Conservation (phyloP, 2,329 filamentous ascomycete genomes). For the Conoideocrella luteorostrata region DNA sequence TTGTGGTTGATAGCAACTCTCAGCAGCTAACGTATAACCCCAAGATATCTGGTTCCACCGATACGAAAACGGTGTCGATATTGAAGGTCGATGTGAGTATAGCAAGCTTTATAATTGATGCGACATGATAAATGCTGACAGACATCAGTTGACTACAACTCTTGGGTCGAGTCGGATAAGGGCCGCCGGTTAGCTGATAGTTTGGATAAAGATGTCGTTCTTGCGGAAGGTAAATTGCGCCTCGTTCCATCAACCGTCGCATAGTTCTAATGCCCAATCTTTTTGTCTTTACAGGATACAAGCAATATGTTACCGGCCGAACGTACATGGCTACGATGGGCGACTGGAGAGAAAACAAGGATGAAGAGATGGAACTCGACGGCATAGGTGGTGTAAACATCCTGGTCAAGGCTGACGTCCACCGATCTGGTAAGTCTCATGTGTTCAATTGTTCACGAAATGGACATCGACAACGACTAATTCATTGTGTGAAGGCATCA, state of each 20-base stretch:
- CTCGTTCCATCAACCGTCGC: neutral
- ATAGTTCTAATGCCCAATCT: slow-evolving; percentile 16
- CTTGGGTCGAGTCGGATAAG: slow-evolving; percentile 91
- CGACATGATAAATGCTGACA: slow-evolving; percentile 9
- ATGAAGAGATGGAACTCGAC: slow-evolving; percentile 86
- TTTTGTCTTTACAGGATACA: slow-evolving; percentile 73
- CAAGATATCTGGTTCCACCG: slow-evolving; percentile 96
- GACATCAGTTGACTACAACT: slow-evolving; percentile 86
- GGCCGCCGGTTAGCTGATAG: slow-evolving; percentile 66
- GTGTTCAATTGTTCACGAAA: slow-evolving; percentile 14
- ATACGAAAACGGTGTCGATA: slow-evolving; percentile 72
- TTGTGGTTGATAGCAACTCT: slow-evolving; percentile 1
- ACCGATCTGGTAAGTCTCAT: slow-evolving; percentile 68
- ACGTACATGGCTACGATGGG: slow-evolving; percentile 87
- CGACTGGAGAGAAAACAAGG: slow-evolving; percentile 86
- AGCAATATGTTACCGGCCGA: slow-evolving; percentile 84
- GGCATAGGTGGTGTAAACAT: slow-evolving; percentile 97
- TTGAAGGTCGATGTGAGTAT: slow-evolving; percentile 84
- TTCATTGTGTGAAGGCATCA: too few relatives aligned
- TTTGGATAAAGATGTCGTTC: slow-evolving; percentile 71
- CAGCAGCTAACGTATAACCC: slow-evolving; percentile 18
- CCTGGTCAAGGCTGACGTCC: slow-evolving; percentile 94
- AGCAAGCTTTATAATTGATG: neutral
- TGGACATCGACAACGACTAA: too few relatives aligned
- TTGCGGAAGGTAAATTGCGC: slow-evolving; percentile 69